These are phyloP conservation scores for Teunomyces atbi DNA, from an alignment of 805 yeast species.

Conservation along the genomic window DNA sequence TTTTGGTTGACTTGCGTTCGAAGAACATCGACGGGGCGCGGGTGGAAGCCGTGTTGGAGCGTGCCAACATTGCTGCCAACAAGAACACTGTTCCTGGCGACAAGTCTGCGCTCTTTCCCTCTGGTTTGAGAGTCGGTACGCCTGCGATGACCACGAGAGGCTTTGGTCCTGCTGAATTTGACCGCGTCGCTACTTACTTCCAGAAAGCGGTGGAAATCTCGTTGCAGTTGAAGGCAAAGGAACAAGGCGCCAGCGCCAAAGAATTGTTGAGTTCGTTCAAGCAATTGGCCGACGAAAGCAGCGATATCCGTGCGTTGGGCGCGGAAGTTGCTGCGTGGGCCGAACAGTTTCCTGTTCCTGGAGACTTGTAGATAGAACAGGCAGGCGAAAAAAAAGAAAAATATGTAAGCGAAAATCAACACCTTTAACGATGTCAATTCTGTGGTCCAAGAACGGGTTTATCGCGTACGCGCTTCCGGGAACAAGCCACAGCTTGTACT, in stretches of 20 bases:
- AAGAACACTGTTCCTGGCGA: slow-evolving; percentile 98
- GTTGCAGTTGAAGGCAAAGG: slow-evolving; percentile 54
- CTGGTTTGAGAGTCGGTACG: slow-evolving; percentile 96
- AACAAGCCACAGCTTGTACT: slow-evolving; percentile 41
- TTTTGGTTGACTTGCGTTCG: slow-evolving; percentile 76
- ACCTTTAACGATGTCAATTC: slow-evolving; percentile 27
- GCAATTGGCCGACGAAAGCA: slow-evolving; percentile 61
- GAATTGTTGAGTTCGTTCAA: slow-evolving; percentile 69
- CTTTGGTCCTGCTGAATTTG: slow-evolving; percentile 82
- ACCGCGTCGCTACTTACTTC: slow-evolving; percentile 74
- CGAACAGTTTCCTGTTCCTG: slow-evolving; percentile 81
- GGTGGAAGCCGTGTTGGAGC: slow-evolving; percentile 74
- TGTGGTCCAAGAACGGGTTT: slow-evolving; percentile 86
- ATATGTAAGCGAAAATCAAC: neutral
- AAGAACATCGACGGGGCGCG: slow-evolving; percentile 18
- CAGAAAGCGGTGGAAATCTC: slow-evolving; percentile 74
- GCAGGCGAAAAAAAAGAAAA: neutral
- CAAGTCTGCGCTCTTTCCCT: slow-evolving; percentile 93
- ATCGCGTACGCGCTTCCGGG: slow-evolving; percentile 57
- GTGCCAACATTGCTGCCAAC: slow-evolving; percentile 91
- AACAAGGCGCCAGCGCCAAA: slow-evolving; percentile 57
- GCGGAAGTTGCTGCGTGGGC: slow-evolving; percentile 73
- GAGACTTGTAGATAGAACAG: slow-evolving; percentile 48
- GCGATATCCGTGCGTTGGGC: slow-evolving; percentile 58
- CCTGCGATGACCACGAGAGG: slow-evolving; percentile 99